Percentiles rank a stretch among this genome's conserved stretches.
These are phyloP conservation scores for Penicillium sp. DNA, from an alignment of 2,329 filamentous ascomycete genomes.

Conservation along the genomic window DNA sequence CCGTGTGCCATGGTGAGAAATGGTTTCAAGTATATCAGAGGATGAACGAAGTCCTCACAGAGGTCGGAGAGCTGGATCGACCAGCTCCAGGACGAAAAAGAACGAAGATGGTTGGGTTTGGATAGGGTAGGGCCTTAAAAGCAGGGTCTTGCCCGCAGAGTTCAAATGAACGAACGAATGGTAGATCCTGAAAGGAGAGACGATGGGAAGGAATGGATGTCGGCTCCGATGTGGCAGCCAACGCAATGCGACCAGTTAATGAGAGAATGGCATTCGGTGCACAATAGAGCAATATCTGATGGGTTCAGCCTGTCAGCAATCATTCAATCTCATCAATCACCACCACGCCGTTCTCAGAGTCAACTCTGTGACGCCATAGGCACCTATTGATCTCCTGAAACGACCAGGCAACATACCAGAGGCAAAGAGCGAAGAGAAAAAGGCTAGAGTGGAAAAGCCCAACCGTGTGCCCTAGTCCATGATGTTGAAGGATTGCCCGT, in stretches of 20 bases:
- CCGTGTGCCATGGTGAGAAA: constrained; percentile 17
- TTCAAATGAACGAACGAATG: constrained; percentile 6
- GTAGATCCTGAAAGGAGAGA: constrained; percentile 6
- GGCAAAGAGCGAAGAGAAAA: constrained; percentile 12
- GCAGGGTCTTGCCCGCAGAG: constrained; percentile 14
- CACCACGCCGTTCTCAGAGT: neutral
- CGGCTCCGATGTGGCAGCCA: neutral
- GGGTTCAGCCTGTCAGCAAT: constrained; percentile 3
- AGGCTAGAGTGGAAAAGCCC: neutral
- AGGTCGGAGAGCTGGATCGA: constrained; percentile 16
- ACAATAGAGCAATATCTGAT: constrained; percentile 6
- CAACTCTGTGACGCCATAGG: neutral
- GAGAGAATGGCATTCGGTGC: constrained; percentile 11
- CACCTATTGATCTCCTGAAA: too few species aligned
- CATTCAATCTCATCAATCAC: neutral
- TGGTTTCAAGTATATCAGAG: neutral
- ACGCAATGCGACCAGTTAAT: constrained; percentile 5
- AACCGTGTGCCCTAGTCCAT: constrained; percentile 17
- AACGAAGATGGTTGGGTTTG: constrained; percentile 5
- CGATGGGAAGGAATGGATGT: constrained; percentile 8
- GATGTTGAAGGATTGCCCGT: constrained; percentile 6
- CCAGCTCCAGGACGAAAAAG: constrained; percentile 8
- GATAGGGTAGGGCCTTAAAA: constrained; percentile 2
- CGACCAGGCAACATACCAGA: constrained; percentile 12
- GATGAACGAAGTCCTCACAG: constrained; percentile 10